Base-by-base conservation (phyloP, 371 early-diverging fungal species). In the Phascolomyces articulosus region DNA sequence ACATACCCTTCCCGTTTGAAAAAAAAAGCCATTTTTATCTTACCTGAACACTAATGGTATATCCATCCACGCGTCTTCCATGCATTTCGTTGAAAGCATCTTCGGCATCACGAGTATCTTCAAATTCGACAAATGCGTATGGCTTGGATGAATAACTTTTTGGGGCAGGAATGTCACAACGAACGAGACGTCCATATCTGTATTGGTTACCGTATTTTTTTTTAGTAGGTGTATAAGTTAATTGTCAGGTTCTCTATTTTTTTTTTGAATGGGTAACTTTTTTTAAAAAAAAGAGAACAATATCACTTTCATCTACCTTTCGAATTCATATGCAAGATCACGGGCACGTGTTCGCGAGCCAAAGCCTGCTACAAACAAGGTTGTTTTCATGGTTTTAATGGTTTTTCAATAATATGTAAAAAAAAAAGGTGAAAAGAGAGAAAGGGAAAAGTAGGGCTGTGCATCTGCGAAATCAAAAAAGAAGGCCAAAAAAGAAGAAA, bases 81-180 rank as follows among this genome's bases (percentile, higher is more conserved):
- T 93, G 93, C 95, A 96, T 91, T 56, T 93, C 95, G 67, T 92
- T 75, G 68, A 85, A 92, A 27, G 96, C 95, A 70, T 94, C 94
- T 27, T 89, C 91, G 16, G 96, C 95, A 78, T 95, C 96, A 53
- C 93, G 80, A 56, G 82, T 74, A 69, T 93, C 93, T 72, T 93
- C 94, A 74, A 87, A 96, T 82, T 96, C 96, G 40, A 96, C 91
- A 87, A 96, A 96, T 18, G 95, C 95, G 79, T 87, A 92, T 90
- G 90, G 88, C 64, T 83, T 88, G 53, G 86, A 72, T 13, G 80
- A 78, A 49, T 75, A 78, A 55, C 75, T 80, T 57, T 88, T 83
- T 26, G 90, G 91, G 59, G 91, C 91, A 23, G 94, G 94, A 69
- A 93, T 93, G 68, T 93, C 93, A 71, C 91, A 90, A 49, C 94